These are phyloP conservation scores for Russula olivacea DNA, from an alignment of 768 basidiomycete genomes.

Conservation along the genomic window DNA sequence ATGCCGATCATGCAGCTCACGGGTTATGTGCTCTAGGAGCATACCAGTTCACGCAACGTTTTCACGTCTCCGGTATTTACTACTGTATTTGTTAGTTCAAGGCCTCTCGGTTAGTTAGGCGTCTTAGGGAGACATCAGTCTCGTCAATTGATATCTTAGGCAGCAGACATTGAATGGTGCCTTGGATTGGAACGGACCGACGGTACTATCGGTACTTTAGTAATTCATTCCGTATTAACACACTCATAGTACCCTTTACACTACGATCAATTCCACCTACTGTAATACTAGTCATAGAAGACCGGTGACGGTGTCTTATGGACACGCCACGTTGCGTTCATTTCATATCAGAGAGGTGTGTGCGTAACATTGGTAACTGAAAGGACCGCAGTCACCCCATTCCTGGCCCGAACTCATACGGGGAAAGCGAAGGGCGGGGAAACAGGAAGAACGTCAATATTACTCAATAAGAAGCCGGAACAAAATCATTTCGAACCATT, in stretches of 20 bases:
- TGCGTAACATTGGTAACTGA: neutral
- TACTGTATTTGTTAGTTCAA: neutral
- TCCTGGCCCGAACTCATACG: no score
- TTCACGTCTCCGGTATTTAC: neutral
- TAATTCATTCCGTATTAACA: neutral
- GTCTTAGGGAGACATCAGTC: neutral
- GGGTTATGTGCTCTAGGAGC: constrained; percentile 1
- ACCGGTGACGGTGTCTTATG: no score
- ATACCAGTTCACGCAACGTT: neutral
- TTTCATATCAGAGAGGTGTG: neutral
- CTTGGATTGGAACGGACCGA: neutral
- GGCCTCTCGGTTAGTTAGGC: neutral
- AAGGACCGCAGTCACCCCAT: neutral
- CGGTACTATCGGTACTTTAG: neutral
- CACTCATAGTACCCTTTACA: no score
- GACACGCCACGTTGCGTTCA: neutral
- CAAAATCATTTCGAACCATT: no score
- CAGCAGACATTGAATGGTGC: neutral
- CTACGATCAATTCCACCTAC: neutral
- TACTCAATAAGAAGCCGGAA: neutral
- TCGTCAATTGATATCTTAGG: no score
- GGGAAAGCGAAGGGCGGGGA: neutral
- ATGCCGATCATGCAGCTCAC: constrained; percentile 17
- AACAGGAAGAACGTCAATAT: neutral
- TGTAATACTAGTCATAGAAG: neutral